phyloP scores from a whole-genome alignment of 306 rosid genomes.

The Amphicarpaea edgeworthii region DNA sequence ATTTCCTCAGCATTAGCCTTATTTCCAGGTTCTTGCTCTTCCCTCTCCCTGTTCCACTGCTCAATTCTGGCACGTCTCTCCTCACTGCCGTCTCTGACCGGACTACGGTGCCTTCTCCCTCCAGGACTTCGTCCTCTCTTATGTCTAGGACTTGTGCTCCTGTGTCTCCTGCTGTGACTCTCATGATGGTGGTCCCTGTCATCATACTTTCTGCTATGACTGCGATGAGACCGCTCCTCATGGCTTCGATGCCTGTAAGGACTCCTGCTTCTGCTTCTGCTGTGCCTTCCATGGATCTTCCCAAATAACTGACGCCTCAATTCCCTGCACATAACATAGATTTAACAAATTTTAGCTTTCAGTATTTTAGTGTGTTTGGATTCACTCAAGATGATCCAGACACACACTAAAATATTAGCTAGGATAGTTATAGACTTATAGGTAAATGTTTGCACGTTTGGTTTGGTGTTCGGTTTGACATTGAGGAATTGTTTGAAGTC shows the following conservation, averaged over 20 bases:
- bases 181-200: constrained; percentile 63
- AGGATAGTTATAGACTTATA: background rate
- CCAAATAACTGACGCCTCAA: constrained; percentile 76
- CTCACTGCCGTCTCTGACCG: constrained; percentile 80
- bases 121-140: constrained; percentile 65
- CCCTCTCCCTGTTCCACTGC: constrained; percentile 89
- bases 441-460: background rate
- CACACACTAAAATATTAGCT: background rate
- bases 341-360: background rate
- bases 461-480: too few species aligned
- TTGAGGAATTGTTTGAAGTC: background rate
- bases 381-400: background rate
- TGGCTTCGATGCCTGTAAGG: constrained; percentile 78
- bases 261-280: constrained; percentile 75
- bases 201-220: constrained; percentile 69
- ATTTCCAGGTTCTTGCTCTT: constrained; percentile 50
- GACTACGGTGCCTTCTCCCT: constrained; percentile 62
- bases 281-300: constrained; percentile 51
- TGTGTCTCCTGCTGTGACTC: constrained; percentile 65
- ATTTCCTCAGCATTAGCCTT: constrained; percentile 44
- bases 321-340: constrained; percentile 52
- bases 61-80: constrained; percentile 90
- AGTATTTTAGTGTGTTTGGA: background rate
- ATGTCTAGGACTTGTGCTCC: constrained; percentile 68
- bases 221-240: constrained; percentile 67